Evolutionary conservation across 1,284 basidiomycete genomes (phyloP).

Genomic region (Ustilago loliicola): DNA sequence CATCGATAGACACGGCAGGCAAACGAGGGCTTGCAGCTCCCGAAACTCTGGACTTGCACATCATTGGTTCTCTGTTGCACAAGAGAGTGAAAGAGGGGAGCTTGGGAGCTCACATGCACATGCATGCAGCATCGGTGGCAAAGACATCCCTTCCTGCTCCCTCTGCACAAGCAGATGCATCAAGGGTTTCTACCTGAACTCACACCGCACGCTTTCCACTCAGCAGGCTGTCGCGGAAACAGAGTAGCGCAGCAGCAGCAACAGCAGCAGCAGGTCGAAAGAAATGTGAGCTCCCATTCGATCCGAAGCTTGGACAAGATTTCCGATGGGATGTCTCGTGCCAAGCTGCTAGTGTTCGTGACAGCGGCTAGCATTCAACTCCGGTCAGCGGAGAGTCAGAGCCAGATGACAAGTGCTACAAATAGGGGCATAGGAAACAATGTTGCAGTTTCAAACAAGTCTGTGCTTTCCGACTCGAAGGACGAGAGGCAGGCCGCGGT

Average conservation of each 20-base stretch:
- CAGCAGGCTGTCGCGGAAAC: neutral
- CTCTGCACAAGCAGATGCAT: neutral
- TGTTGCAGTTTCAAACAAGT: too few relatives aligned
- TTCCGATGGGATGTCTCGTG: neutral
- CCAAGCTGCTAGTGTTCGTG: neutral
- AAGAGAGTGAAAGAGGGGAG: neutral
- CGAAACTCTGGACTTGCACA: neutral
- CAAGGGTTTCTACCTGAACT: neutral
- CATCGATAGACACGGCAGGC: neutral
- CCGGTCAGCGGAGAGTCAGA: too few relatives aligned
- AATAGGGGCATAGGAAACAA: neutral
- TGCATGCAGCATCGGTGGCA: conserved; percentile 18
- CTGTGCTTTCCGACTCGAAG: neutral
- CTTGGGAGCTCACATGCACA: conserved; percentile 9
- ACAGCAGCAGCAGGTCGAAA: neutral
- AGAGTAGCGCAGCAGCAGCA: too few relatives aligned
- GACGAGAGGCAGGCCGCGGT: neutral
- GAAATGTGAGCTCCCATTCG: neutral
- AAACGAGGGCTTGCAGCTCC: neutral
- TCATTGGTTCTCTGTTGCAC: neutral
- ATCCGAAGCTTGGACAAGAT: neutral
- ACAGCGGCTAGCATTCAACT: conserved; percentile 4
- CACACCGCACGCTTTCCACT: neutral
- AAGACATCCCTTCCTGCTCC: neutral
- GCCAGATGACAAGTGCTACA: neutral